Conservation (phyloP, 305 asterid species). For the Fraxinus angustifolia region DNA sequence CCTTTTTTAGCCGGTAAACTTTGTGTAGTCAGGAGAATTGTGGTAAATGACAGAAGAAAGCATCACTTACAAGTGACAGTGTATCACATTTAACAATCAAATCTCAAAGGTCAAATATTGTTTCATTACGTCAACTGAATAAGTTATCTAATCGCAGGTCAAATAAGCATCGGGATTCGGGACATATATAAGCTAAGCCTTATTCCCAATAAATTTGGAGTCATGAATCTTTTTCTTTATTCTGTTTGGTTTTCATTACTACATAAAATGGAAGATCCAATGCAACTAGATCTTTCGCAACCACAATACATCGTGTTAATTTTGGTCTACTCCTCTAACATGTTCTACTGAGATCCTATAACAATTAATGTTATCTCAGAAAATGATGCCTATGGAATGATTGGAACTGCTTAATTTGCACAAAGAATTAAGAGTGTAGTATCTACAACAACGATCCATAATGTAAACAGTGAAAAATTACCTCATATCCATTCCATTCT, state of each 20-base stretch:
- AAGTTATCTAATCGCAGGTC: not conserved
- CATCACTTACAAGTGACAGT: not conserved
- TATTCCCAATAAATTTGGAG: not conserved
- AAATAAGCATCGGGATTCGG: not conserved
- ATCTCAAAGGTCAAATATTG: not conserved
- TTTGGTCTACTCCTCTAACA: not conserved
- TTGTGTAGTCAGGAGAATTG: not conserved
- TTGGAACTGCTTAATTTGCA: not conserved
- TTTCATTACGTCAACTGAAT: not conserved
- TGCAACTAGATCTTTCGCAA: not conserved
- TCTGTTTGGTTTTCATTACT: not conserved
- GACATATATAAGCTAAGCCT: not conserved
- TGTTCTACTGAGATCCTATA: not conserved
- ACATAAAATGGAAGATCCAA: not conserved
- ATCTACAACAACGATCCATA: conserved; percentile 4
- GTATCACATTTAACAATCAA: not conserved
- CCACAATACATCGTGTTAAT: not conserved
- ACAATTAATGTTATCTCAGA: not conserved
- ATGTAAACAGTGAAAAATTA: conserved; percentile 17
- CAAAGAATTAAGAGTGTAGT: not conserved
- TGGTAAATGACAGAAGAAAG: conserved; percentile 4
- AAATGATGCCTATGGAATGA: not conserved
- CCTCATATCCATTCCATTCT: conserved; percentile 88
- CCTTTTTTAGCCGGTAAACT: not conserved
- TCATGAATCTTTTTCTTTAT: not conserved